Conservation (phyloP, 768 basidiomycete genomes). For the Suillus americanus region DNA sequence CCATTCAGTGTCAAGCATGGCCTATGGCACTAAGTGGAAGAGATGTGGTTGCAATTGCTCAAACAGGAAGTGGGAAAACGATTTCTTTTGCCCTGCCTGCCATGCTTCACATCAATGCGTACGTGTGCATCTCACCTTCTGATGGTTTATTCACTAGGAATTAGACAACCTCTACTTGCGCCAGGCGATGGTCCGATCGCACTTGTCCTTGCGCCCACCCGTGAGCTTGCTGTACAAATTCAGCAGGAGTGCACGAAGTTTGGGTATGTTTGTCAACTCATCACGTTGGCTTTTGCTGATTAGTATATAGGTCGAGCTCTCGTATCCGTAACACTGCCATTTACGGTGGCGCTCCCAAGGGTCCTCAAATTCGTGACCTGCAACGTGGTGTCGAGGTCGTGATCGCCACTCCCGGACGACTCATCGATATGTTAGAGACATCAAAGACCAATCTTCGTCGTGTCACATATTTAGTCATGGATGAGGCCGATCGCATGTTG, state of each 20-base stretch:
- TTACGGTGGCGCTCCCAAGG: constrained; percentile 98
- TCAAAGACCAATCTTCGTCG: constrained; percentile 96
- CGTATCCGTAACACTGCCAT: constrained; percentile 98
- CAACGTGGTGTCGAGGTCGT: constrained; percentile 97
- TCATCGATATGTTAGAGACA: constrained; percentile 98
- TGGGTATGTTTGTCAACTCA: constrained; percentile 52
- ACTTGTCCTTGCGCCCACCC: constrained; percentile 93
- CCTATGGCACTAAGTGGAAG: constrained; percentile 96
- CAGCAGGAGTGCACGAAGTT: constrained; percentile 99
- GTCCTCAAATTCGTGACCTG: constrained; percentile 96
- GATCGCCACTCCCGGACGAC: constrained; percentile 99
- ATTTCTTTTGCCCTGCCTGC: constrained; percentile 98
- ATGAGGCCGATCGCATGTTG: constrained; percentile 99
- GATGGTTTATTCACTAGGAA: constrained; percentile 11
- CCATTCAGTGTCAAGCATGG: constrained; percentile 99
- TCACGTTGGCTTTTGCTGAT: constrained; percentile 7
- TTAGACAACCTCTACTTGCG: constrained; percentile 85
- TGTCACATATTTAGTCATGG: constrained; percentile 97
- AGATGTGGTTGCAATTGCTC: constrained; percentile 95
- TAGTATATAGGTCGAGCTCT: constrained; percentile 66
- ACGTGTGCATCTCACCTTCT: constrained; percentile 29
- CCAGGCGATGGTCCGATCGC: constrained; percentile 98
- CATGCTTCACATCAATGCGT: constrained; percentile 99
- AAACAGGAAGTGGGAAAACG: constrained; percentile 98
- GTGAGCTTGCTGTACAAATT: constrained; percentile 98